Evolutionary conservation across 305 asterid species (phyloP), one percentile per base, ranked within the genome.

Genomic region (Fraxinus ornus): DNA sequence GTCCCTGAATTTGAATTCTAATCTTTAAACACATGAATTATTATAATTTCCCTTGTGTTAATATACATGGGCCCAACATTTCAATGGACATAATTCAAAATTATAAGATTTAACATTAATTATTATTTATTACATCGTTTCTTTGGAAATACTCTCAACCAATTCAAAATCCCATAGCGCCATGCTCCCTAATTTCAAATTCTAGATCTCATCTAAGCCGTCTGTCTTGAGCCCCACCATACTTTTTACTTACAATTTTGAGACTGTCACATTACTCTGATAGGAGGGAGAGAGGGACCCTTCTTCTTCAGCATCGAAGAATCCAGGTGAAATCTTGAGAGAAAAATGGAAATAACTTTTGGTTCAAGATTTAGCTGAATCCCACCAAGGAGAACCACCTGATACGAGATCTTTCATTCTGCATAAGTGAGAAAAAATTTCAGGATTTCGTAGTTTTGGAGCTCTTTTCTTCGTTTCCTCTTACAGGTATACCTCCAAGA

Each of bases 391-490:
- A 26, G 28, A 35, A 13, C 22, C 71, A 79, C 60, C 82, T 55
- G 52, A 83, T 74, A 17, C 37, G 21, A 78, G 47, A 32, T 49
- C 64, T 33, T 62, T 73, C 76, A 79, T 74, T 15, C 82, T 77
- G 78, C 76, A 81, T n/a, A 82, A 78, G 88, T 44, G 82, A 85
- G 77, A 62, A 82, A 84, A 88, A 81, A 89, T 92, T 90, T 90
- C 95, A 83, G 87, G 85, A 79, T 83, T 79, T 85, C 89, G 89
- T 12, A 90, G 90, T 49, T 76, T 85, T 55, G 89, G 98, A 75
- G 79, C 88, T 83, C 90, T 92, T 82, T 88, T 95, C 79, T 86
- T 91, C 88, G 85, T 89, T 88, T 90, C 92, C 84, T 90, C 95
- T 76, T 85, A 81, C 93, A 93, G 98, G 98, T 91, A 6, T 32